Evolutionary conservation across 495 filamentous ascomycete genomes (phyloP), one percentile per base, ranked within the genome.

Genomic region (Achaetomiella virescens): DNA sequence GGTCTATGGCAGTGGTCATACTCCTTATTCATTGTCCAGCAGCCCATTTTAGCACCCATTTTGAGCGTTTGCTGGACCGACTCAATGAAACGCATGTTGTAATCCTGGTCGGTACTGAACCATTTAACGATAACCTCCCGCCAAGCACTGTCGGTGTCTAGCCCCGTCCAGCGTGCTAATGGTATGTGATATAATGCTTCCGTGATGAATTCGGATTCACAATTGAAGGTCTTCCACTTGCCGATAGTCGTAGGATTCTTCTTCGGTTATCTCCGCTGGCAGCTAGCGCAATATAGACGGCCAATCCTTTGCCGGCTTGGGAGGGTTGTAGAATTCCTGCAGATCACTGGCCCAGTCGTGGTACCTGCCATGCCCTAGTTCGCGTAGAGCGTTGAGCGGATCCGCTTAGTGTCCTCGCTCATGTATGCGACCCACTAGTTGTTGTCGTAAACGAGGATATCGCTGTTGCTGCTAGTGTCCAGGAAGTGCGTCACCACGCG

Each of bases 381-480:
- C 59, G n/a, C 29, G 48, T 74, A 78, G 4, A 56, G 29, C 0
- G 37, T 22, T 1, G 18, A 44, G 2, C 71, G 66, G 2, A 17
- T 43, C 0, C 14, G 17, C 58, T 70, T 72, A 35, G 41, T 72
- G 10, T 35, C 44, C 25, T 61, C 33, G 41, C 55, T 56, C 75
- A 78, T 78, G 49, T 70, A 79, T 0, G 64, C 60, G 1, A 77
- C 72, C 72, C 71, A 77, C 8, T 76, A 57, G 8, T 64, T 72
- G n/a, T 66, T 48, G 47, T 74, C 60, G 48, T 74, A 79, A 4
- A 77, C 65, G 2, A 78, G 10, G 15, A 78, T 72, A 52, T 76
- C 60, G 9, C 68, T 72, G 51, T 68, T 21, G 38, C 31, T 41
- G 21, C 12, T 21, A 4, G 40, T 1, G 20, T 57, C 50, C 11